Conservation (phyloP, 176 grass and related monocot species). For the Bolboschoenus planiculmis region DNA sequence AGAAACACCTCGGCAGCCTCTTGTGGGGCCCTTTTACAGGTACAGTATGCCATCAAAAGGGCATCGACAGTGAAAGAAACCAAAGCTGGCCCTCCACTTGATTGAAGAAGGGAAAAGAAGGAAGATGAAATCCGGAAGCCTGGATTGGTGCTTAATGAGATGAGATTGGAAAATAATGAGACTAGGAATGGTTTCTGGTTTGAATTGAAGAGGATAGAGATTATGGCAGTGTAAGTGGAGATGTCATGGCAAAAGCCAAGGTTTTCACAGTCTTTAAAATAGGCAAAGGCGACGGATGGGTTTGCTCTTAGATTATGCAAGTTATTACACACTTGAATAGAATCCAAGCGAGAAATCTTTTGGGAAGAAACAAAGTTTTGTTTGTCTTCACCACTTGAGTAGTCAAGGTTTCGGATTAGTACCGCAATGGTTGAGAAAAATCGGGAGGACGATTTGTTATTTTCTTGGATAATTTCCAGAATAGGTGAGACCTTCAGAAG, state of each 20-base stretch:
- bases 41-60: conserved; percentile 41
- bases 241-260: conserved; percentile 51
- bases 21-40: conserved; percentile 11
- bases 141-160: neutral
- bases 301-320: conserved; percentile 36
- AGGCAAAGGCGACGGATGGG: conserved; percentile 42
- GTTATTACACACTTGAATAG: conserved; percentile 29
- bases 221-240: conserved; percentile 46
- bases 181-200: conserved; percentile 30
- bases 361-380: neutral
- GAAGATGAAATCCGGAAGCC: conserved; percentile 26
- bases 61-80: conserved; percentile 35
- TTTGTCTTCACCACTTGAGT: conserved; percentile 46
- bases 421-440: conserved; percentile 12
- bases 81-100: neutral
- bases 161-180: conserved; percentile 41
- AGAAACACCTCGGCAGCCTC: conserved; percentile 31
- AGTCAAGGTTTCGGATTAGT: conserved; percentile 16
- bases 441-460: neutral
- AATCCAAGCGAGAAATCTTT: neutral
- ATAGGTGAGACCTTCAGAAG: neutral
- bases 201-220: conserved; percentile 33
- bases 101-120: conserved; percentile 29
- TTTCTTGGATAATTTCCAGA: neutral
- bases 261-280: conserved; percentile 42